Conservation (phyloP, 2,329 filamentous ascomycete genomes). For the Aspergillus tanneri region DNA sequence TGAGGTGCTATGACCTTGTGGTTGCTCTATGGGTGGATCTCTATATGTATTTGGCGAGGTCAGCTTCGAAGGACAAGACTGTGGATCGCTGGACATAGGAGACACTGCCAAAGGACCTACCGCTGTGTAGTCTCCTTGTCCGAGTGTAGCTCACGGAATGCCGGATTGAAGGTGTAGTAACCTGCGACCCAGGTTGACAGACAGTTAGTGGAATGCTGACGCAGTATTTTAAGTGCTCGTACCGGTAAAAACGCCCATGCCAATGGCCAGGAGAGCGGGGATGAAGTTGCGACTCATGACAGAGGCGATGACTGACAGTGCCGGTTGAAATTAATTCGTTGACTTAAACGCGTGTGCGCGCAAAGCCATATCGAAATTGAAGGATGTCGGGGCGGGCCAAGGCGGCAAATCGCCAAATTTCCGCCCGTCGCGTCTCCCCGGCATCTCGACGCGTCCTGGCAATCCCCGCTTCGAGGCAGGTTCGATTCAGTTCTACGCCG, state of each 20-base stretch:
- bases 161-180: slow-evolving; percentile 46
- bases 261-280: slow-evolving; percentile 11
- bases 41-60: not conserved
- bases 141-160: slow-evolving; percentile 37
- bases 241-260: slow-evolving; percentile 37
- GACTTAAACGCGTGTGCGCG: not conserved
- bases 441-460: slow-evolving; percentile 27
- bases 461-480: not conserved
- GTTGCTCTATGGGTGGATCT: not conserved
- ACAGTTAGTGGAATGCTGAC: slow-evolving; percentile 12
- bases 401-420: slow-evolving; percentile 23
- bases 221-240: slow-evolving; percentile 4
- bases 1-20: not conserved
- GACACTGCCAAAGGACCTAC: slow-evolving; percentile 15
- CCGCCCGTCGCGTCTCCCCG: slow-evolving; percentile 28
- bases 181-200: slow-evolving; percentile 27
- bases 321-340: too few relatives aligned
- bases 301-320: too few relatives aligned
- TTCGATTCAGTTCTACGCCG: too few relatives aligned
- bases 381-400: not conserved
- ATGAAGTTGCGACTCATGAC: slow-evolving; percentile 14
- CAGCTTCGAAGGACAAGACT: not conserved
- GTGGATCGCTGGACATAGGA: too few relatives aligned
- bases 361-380: not conserved
- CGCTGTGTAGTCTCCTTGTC: slow-evolving; percentile 25